Percentiles rank a stretch among this genome's conserved stretches.
These are phyloP conservation scores for Peronospora tabacina DNA, from an alignment of 352 stramenopile genomes.

Conservation along the genomic window DNA sequence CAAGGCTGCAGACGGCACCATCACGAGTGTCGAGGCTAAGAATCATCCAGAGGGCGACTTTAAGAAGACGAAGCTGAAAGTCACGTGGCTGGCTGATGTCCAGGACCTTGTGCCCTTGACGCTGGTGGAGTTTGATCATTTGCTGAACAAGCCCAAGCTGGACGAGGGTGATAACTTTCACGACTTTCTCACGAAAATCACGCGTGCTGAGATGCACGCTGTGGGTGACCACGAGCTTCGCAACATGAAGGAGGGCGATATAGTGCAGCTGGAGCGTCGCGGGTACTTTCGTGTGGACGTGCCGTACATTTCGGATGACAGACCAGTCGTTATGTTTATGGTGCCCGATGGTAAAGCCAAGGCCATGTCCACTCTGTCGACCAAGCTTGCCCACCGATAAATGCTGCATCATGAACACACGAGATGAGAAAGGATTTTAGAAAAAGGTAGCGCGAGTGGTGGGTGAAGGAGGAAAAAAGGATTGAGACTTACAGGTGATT, in stretches of 20 bases:
- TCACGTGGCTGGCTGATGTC: slow-evolving; percentile 93
- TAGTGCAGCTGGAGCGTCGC: slow-evolving; percentile 97
- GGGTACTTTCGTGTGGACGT: slow-evolving; percentile 95
- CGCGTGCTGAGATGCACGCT: slow-evolving; percentile 88
- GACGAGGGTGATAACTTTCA: slow-evolving; percentile 98
- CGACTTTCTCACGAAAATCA: slow-evolving; percentile 94
- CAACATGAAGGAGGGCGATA: slow-evolving; percentile 89
- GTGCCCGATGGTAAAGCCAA: slow-evolving; percentile 96
- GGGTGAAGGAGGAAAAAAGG: too few species aligned
- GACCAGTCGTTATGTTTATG: slow-evolving; percentile 96
- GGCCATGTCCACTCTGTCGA: slow-evolving; percentile 84
- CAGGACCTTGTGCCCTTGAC: slow-evolving; percentile 83
- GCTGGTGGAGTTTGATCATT: slow-evolving; percentile 97
- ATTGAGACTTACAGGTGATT: too few species aligned
- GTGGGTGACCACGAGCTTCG: slow-evolving; percentile 94
- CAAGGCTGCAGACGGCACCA: slow-evolving; percentile 41
- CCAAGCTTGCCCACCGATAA: slow-evolving; percentile 76
- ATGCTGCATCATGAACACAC: background rate
- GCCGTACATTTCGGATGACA: slow-evolving; percentile 70
- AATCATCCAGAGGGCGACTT: slow-evolving; percentile 85
- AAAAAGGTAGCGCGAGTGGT: too few species aligned
- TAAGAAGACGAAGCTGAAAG: slow-evolving; percentile 94
- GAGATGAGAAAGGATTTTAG: background rate
- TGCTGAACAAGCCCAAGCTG: slow-evolving; percentile 98
- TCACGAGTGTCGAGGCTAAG: slow-evolving; percentile 61